Evolutionary conservation across 2,329 filamentous ascomycete genomes (phyloP).

Genomic region (Cytospora mali): DNA sequence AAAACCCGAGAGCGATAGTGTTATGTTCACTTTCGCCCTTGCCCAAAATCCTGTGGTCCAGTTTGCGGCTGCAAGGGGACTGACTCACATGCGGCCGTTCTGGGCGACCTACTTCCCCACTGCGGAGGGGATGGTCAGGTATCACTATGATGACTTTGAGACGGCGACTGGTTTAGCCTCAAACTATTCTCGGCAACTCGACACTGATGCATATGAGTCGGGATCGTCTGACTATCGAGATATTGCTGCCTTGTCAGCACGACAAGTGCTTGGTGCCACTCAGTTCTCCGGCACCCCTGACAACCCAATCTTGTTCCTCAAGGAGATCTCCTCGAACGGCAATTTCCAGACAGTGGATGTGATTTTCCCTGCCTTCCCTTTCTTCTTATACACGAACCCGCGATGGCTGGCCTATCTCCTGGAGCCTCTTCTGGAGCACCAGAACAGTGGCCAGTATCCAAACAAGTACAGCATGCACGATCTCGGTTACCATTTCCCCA

Average conservation of each 20-base stretch:
- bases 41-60: slow-evolving; percentile 80
- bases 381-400: slow-evolving; percentile 84
- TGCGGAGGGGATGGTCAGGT: slow-evolving; percentile 66
- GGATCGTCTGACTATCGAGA: slow-evolving; percentile 76
- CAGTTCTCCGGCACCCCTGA: slow-evolving; percentile 74
- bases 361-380: slow-evolving; percentile 83
- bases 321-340: slow-evolving; percentile 84
- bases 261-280: slow-evolving; percentile 79
- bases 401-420: slow-evolving; percentile 78
- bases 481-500: slow-evolving; percentile 72
- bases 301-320: slow-evolving; percentile 75
- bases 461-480: slow-evolving; percentile 82
- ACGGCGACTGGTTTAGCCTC: slow-evolving; percentile 64
- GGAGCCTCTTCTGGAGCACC: slow-evolving; percentile 80
- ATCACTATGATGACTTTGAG: slow-evolving; percentile 75
- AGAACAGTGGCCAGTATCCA: slow-evolving; percentile 80
- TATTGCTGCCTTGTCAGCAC: slow-evolving; percentile 75
- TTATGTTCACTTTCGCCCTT: slow-evolving; percentile 75
- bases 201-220: slow-evolving; percentile 70
- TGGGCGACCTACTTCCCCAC: slow-evolving; percentile 76
- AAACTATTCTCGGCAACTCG: slow-evolving; percentile 75
- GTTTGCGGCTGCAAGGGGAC: slow-evolving; percentile 73
- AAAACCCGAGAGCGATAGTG: slow-evolving; percentile 48
- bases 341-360: slow-evolving; percentile 87
- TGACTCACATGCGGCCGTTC: slow-evolving; percentile 77